Evolutionary conservation across 148 eudicot species (phyloP), one percentile per base, ranked within the genome.

Genomic region (Tetragonia tetragonoides): DNA sequence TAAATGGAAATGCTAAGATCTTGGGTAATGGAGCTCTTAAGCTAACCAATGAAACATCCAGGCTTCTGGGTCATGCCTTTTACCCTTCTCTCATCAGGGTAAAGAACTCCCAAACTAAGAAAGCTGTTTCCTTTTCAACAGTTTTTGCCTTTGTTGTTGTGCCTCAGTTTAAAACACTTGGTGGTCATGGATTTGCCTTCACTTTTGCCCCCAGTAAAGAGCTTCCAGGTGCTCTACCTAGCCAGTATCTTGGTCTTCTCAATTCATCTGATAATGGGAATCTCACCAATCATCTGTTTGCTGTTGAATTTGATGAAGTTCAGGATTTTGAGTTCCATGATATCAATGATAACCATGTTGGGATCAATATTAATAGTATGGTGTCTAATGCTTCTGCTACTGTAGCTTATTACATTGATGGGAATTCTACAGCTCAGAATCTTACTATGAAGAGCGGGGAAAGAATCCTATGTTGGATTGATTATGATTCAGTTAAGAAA

Each of bases 181-280:
- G 98, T 54, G 97, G 98, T 40, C 98, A 94, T 85, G 97, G 98
- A 3, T 79, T 94, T 20, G 97, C 97, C 59, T 92, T 94, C 73
- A 79, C 89, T 10, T 84, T 94, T n/a, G 82, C 89, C 0, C 85
- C 89, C 0, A 72, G 70, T 3, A 87, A 82, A 39, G 88, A 82
- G 20, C 87, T 92, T 7, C 44, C 40, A 0, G 87, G 90, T 51
- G 91, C 95, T 39, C 86, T 79, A 2, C 90, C 98, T 1, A 92
- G 89, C 42, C 98, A 94, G 82, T 94, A 86, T 75, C 78, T 94
- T 38, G 98, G 98, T 0, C 77, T 92, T 2, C 70, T 94, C 10
- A 94, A 89, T 62, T 53, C 87, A 12, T 81, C 74, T 75, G 87
- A 78, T 77, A 87, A 85, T 73, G 97, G 92, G 9, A 94, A 92